Base-by-base conservation (phyloP, 2,329 filamentous ascomycete genomes). In the Lasiodiplodia citricola region DNA sequence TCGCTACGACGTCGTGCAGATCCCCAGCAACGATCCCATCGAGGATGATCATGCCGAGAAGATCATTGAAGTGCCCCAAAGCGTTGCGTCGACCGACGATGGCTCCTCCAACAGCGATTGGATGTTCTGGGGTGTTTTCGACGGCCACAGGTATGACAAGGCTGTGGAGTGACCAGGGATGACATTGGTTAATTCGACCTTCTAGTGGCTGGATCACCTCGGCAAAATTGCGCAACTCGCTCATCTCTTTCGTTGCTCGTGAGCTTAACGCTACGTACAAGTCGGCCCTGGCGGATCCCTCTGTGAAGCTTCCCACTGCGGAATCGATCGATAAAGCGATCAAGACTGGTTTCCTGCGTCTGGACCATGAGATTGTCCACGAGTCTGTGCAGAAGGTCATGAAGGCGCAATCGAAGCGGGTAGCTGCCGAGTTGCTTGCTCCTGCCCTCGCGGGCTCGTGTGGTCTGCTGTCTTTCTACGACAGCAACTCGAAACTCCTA, bases 91-190 rank as follows among this genome's bases (percentile, higher is more conserved):
- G 18, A 83, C 84, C 8, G 83, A 87, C 74, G 81, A 87, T 77
- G 81, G 86, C 47, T 85, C 86, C 18, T 72, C 85, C 21, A 89
- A 85, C 69, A 92, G 88, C 70, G 96, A 99, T 80, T 99, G 96
- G 96, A 98, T 98, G 94, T 99, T 99, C 80, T 99, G 96, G 96
- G 96, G 94, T 69, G 94, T 99, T 21, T 99, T 98, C 80, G 96
- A 99, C 77, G 96, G 96, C 0, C 96, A 99, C 81, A 93, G 92
- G 93, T 95, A 83, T 64, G 60, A 11, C 47, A 52, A 64, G 44
- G 44, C 11, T 64, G 60, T 50, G 6, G 80, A 87, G 13, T 35
- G 4, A 10, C 14, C 16, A 44, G 18, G 65, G 35, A 28, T 55
- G 47, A 28, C 21, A 31, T 52, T n/a, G 56, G 50, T 25, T 70